phyloP scores from a whole-genome alignment of 2,329 filamentous ascomycete genomes.

The Aspergillus udagawae region DNA sequence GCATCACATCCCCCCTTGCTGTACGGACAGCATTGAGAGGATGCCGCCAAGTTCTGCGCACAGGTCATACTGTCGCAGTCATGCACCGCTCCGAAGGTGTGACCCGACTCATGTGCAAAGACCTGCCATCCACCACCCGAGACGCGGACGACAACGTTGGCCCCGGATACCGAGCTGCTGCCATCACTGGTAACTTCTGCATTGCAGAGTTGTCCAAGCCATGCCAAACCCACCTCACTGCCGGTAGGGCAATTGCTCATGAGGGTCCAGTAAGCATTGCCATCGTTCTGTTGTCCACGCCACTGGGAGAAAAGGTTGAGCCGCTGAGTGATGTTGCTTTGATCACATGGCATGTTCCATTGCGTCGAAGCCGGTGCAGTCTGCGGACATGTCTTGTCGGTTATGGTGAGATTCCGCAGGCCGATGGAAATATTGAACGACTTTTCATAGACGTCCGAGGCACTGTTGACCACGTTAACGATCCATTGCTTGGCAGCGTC shows the following conservation, averaged over 20 bases:
- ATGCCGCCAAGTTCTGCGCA: conserved; percentile 55
- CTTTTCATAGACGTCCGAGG: conserved; percentile 81
- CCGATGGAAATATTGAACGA: conserved; percentile 95
- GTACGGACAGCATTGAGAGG: conserved; percentile 77
- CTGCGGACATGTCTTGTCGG: conserved; percentile 68
- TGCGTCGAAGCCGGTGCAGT: conserved; percentile 62
- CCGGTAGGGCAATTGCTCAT: conserved; percentile 77
- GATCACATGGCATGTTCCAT: conserved; percentile 75
- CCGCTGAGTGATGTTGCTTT: conserved; percentile 63
- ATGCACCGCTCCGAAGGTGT: conserved; percentile 94
- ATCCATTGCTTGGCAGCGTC: conserved; percentile 68
- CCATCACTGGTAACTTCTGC: conserved; percentile 48
- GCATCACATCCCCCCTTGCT: conserved; percentile 67
- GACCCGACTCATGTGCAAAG: conserved; percentile 88
- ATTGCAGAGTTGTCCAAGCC: conserved; percentile 83
- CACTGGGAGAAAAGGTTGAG: conserved; percentile 85
- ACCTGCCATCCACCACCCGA: conserved; percentile 88
- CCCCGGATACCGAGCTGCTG: conserved; percentile 70
- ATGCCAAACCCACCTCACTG: conserved; percentile 83
- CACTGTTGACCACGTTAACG: conserved; percentile 77
- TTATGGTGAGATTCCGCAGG: conserved; percentile 79
- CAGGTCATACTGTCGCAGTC: conserved; percentile 76
- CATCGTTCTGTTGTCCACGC: conserved; percentile 73
- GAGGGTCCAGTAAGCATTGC: conserved; percentile 90
- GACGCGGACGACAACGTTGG: conserved; percentile 85